Percentiles rank a stretch among this genome's conserved stretches.
Evolutionary conservation across 2,329 filamentous ascomycete genomes (phyloP).

Genomic region (Talaromyces islandicus): DNA sequence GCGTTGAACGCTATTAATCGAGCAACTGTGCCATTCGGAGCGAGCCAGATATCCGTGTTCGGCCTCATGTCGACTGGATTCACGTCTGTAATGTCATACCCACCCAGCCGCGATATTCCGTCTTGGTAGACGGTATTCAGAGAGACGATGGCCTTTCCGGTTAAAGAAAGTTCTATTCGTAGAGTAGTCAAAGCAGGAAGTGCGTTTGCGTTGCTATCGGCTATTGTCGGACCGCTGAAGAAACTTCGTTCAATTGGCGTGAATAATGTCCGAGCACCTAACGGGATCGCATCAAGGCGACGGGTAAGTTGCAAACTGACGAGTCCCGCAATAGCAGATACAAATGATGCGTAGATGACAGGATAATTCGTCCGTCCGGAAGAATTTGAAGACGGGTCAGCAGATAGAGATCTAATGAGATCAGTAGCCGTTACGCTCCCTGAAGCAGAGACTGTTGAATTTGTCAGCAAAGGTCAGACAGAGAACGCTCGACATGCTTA

Average conservation of each 20-base stretch:
- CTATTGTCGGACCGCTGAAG: slow-evolving; percentile 22
- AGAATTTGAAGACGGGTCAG: slow-evolving; percentile 22
- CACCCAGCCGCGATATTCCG: slow-evolving; percentile 28
- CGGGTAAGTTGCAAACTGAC: slow-evolving; percentile 32
- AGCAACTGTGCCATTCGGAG: slow-evolving; percentile 33
- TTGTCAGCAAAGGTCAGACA: background rate
- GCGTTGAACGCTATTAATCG: slow-evolving; percentile 24
- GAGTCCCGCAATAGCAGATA: slow-evolving; percentile 33
- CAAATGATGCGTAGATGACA: slow-evolving; percentile 34
- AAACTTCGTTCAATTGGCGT: slow-evolving; percentile 26
- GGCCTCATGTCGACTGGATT: slow-evolving; percentile 16
- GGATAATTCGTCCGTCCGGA: slow-evolving; percentile 22
- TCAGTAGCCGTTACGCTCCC: slow-evolving; percentile 29
- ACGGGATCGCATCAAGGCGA: slow-evolving; percentile 30
- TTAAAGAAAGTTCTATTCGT: slow-evolving; percentile 30
- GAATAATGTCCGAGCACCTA: slow-evolving; percentile 36
- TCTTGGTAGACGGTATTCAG: slow-evolving; percentile 30
- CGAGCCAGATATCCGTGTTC: slow-evolving; percentile 34
- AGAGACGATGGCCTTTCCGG: slow-evolving; percentile 32
- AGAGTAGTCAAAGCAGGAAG: slow-evolving; percentile 29
- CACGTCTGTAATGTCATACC: slow-evolving; percentile 14
- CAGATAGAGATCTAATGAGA: slow-evolving; percentile 29
- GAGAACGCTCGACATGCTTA: slow-evolving; percentile 11
- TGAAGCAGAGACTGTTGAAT: slow-evolving; percentile 25
- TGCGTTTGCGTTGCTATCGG: slow-evolving; percentile 20